Evolutionary conservation across 2,329 filamentous ascomycete species (phyloP).

Genomic region (Emergomyces pasteurianus): DNA sequence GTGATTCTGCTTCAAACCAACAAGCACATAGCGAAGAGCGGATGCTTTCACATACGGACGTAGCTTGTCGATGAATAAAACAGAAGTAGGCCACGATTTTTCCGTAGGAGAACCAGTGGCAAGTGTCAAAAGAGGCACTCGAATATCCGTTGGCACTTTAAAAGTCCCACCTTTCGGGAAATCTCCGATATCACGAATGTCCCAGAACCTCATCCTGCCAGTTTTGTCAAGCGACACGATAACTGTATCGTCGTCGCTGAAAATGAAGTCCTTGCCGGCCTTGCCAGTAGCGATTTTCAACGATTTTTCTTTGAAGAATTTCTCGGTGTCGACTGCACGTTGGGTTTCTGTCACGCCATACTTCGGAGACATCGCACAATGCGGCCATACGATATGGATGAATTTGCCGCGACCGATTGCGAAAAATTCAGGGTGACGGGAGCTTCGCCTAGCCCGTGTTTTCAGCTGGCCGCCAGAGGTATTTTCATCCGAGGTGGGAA

Average conservation of each 20-base stretch:
- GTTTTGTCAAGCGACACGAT: constrained; percentile 96
- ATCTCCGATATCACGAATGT: constrained; percentile 62
- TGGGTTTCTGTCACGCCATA: constrained; percentile 41
- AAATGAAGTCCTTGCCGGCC: constrained; percentile 94
- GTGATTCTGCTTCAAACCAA: constrained; percentile 98
- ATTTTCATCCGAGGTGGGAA: constrained; percentile 76
- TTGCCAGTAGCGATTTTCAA: constrained; percentile 95
- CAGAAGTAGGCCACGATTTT: constrained; percentile 94
- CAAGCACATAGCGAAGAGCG: constrained; percentile 86
- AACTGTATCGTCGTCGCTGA: constrained; percentile 90
- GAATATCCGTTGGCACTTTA: constrained; percentile 56
- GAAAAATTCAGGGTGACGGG: constrained; percentile 82
- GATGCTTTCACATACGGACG: constrained; percentile 83
- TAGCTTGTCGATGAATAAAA: constrained; percentile 91
- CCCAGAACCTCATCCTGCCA: constrained; percentile 95
- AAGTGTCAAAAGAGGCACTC: constrained; percentile 74
- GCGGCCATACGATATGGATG: constrained; percentile 71
- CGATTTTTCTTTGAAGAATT: constrained; percentile 72
- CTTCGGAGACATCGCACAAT: constrained; percentile 38
- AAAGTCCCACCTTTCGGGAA: constrained; percentile 32
- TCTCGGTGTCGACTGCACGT: constrained; percentile 68
- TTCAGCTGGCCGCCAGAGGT: constrained; percentile 86
- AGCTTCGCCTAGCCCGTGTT: constrained; percentile 84
- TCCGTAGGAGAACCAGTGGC: constrained; percentile 76
- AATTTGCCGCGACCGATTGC: constrained; percentile 92